Evolutionary conservation across 352 stramenopile species (phyloP).

Genomic region (Phytopythium litorale): DNA sequence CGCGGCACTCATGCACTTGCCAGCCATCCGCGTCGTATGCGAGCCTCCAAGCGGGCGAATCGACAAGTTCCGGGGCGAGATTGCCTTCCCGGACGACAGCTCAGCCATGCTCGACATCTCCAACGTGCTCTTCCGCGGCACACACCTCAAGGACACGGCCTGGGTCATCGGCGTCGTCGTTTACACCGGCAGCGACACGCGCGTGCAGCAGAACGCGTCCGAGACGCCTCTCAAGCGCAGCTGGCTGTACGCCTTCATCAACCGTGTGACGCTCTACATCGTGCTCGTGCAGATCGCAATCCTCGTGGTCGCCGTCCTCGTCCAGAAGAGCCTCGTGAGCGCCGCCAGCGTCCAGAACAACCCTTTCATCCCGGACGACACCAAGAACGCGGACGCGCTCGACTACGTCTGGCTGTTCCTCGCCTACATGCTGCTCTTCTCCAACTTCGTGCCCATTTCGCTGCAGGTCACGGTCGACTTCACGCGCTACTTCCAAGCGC

Average conservation of each 20-base stretch:
- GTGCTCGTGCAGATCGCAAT: constrained; percentile 63
- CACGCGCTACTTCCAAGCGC: constrained; percentile 76
- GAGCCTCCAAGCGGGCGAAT: constrained; percentile 57
- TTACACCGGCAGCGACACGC: constrained; percentile 87
- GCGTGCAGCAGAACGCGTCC: constrained; percentile 79
- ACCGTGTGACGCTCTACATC: constrained; percentile 78
- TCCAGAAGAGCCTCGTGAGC: constrained; percentile 34
- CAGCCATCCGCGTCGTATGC: constrained; percentile 24
- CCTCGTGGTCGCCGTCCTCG: constrained; percentile 37
- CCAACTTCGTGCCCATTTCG: constrained; percentile 92
- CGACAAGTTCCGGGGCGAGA: constrained; percentile 78
- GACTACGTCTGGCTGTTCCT: constrained; percentile 57
- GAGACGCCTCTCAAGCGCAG: constrained; percentile 73
- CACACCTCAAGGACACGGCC: constrained; percentile 65
- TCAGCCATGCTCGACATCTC: constrained; percentile 50
- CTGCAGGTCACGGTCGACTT: constrained; percentile 90
- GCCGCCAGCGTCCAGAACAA: constrained; percentile 27
- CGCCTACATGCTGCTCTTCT: constrained; percentile 90
- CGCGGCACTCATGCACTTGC: constrained; percentile 12
- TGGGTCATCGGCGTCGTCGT: constrained; percentile 72
- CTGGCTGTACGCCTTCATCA: constrained; percentile 74
- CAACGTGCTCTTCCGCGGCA: constrained; percentile 71
- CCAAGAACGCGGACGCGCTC: constrained; percentile 23
- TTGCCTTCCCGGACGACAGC: constrained; percentile 22
- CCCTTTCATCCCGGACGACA: constrained; percentile 39